Evolutionary conservation across 1,284 basidiomycete genomes (phyloP).

Genomic region (Ganoderma lucidum): DNA sequence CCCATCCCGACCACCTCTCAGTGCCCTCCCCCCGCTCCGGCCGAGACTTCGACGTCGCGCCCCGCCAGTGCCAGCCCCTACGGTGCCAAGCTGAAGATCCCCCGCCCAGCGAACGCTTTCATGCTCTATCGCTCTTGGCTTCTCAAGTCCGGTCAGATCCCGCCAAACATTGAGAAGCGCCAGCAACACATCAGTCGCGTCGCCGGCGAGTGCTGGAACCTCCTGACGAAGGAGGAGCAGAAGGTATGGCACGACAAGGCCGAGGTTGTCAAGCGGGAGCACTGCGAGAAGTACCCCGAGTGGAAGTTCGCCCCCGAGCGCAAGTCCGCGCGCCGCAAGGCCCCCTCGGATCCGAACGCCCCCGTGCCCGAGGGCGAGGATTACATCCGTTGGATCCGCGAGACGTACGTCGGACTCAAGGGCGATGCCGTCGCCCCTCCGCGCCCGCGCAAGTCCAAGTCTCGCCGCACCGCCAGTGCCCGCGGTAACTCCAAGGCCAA

Average conservation of each 20-base stretch:
- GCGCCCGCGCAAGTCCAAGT: constrained; percentile 32
- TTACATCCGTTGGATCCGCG: constrained; percentile 33
- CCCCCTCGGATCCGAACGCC: constrained; percentile 19
- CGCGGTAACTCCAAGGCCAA: neutral
- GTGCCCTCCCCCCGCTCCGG: constrained; percentile 7
- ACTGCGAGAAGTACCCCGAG: constrained; percentile 50
- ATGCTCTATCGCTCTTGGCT: constrained; percentile 84
- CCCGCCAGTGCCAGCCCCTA: constrained; percentile 20
- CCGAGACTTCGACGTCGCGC: constrained; percentile 16
- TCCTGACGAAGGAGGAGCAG: constrained; percentile 51
- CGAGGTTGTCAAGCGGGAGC: constrained; percentile 44
- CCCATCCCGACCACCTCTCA: constrained; percentile 6
- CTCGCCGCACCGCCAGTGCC: constrained; percentile 23
- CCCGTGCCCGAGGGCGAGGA: constrained; percentile 26
- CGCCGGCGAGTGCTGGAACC: constrained; percentile 62
- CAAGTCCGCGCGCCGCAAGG: constrained; percentile 31
- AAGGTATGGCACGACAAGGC: constrained; percentile 54
- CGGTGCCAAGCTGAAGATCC: constrained; percentile 42
- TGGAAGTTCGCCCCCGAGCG: constrained; percentile 56
- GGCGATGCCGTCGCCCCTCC: constrained; percentile 32
- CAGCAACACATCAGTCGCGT: constrained; percentile 65
- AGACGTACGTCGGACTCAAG: constrained; percentile 30
- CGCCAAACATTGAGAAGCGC: constrained; percentile 50
- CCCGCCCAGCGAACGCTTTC: constrained; percentile 85
- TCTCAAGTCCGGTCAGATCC: constrained; percentile 52